Base-by-base conservation (phyloP, 2,329 filamentous ascomycete genomes). In the Fusarium kyushuense region DNA sequence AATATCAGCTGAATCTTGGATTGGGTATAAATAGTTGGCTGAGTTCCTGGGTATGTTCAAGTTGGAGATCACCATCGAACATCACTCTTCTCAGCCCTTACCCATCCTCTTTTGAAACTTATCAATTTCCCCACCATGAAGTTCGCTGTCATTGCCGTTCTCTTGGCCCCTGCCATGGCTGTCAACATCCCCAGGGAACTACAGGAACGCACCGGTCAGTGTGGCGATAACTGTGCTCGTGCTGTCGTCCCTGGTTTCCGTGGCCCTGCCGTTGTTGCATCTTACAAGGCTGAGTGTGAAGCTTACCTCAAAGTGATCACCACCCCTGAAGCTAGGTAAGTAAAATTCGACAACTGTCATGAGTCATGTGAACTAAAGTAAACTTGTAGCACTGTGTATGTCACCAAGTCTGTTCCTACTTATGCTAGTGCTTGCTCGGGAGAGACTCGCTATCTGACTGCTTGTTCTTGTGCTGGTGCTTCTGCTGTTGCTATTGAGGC, bases 361-460 rank as follows among this genome's bases (percentile, higher is more conserved):
- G 7, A 16, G 14, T 5, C 3, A 3, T 11, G 13, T 7, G 10
- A 10, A 10, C 54, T 69, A 27, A 70, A 19, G 11, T 23, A 4
- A 2, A 19, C 3, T 13, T 19, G 1, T 10, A 72, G 64, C 52
- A 72, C 70, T 40, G 51, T 71, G 12, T 68, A 58, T 23, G 59
- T 72, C 2, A 68, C 63, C 30, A 70, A 69, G 53, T 57, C 70
- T 21, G 40, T 69, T 23, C 70, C 70, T 11, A 69, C 70, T 5
- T 72, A 72, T 35, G 67, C 67, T 9, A 70, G 57, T 27, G 67
- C 64, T n/a, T 72, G 69, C 25, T 72, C 69, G 4, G 70, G 69
- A 11, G 59, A 54, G 27, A 11, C 51, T 53, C 64, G 69, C 6
- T 72, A 72, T 16, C 54, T 68, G 21, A 72, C 70, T 19, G 70